Evolutionary conservation across 208 protist genomes (phyloP).

Genomic region (Wallacemonas sp.): DNA sequence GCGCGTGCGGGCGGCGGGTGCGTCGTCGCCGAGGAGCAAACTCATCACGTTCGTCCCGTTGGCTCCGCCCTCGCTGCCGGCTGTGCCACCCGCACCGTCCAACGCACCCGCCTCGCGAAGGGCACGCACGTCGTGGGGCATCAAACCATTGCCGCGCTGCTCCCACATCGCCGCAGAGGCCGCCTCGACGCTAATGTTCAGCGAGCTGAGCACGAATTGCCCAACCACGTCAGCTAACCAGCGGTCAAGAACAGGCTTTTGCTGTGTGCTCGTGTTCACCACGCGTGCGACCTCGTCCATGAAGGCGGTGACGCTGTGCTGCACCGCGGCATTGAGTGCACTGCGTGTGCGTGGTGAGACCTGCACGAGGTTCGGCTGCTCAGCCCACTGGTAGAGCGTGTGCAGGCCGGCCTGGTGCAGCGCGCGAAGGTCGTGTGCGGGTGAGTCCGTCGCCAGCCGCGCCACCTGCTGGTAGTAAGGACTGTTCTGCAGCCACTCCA

Average conservation of each 20-base stretch:
- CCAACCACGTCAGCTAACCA: constrained; percentile 75
- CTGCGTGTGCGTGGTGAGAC: constrained; percentile 72
- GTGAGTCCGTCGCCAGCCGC: constrained; percentile 54
- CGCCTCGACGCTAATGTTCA: constrained; percentile 54
- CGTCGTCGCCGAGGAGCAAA: constrained; percentile 10
- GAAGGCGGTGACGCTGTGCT: constrained; percentile 64
- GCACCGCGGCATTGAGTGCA: constrained; percentile 76
- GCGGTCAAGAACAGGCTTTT: constrained; percentile 33
- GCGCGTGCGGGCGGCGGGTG: not conserved
- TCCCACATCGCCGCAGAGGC: constrained; percentile 42
- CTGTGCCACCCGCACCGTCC: not conserved
- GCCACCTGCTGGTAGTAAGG: constrained; percentile 71
- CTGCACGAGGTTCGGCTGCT: constrained; percentile 67
- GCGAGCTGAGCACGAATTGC: constrained; percentile 71
- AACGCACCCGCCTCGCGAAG: not conserved
- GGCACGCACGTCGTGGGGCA: constrained; percentile 16
- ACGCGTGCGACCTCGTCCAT: constrained; percentile 62
- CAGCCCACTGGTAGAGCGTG: constrained; percentile 78
- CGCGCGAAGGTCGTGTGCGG: constrained; percentile 55
- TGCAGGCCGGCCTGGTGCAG: constrained; percentile 72
- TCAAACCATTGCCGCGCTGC: constrained; percentile 21
- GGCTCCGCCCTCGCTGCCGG: not conserved
- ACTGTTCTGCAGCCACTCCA: constrained; percentile 71
- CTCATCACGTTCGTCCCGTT: constrained; percentile 12
- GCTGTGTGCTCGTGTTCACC: constrained; percentile 52